A percentile compares a stretch with the other conserved stretches of the same genome.
Evolutionary conservation across 495 filamentous ascomycete genomes (phyloP).

Genomic region (Penicillium dipodomyicola): DNA sequence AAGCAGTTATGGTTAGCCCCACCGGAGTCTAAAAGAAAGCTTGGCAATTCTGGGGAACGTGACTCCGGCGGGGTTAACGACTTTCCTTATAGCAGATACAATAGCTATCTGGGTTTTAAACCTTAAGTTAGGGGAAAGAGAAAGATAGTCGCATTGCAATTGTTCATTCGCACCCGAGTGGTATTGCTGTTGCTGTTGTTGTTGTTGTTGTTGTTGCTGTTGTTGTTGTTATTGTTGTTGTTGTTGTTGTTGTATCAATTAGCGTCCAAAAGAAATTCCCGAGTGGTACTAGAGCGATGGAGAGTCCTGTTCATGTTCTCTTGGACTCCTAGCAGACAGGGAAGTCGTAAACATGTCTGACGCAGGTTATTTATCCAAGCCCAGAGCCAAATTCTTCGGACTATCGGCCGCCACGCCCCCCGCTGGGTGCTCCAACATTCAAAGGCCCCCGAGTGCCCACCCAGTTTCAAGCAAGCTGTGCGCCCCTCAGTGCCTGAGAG

Average conservation of each 20-base stretch:
- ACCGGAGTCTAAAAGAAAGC: conserved; percentile 1
- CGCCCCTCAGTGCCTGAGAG: too few species aligned
- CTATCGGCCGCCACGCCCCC: too few species aligned
- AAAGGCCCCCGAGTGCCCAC: too few species aligned
- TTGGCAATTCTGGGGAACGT: neutral
- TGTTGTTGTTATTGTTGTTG: too few species aligned
- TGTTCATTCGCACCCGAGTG: neutral
- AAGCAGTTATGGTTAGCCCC: neutral
- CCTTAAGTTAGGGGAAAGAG: neutral
- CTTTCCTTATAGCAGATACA: neutral
- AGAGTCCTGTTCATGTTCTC: neutral
- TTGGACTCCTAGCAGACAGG: neutral
- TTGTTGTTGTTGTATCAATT: too few species aligned
- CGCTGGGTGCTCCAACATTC: too few species aligned
- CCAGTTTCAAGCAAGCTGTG: too few species aligned
- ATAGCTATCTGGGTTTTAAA: neutral
- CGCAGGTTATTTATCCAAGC: too few species aligned
- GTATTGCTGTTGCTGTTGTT: too few species aligned
- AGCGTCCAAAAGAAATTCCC: too few species aligned
- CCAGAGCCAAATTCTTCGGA: too few species aligned
- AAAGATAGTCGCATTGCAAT: neutral
- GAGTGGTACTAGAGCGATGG: neutral
- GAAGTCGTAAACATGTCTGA: neutral
- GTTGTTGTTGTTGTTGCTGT: too few species aligned
- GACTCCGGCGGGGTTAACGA: neutral